Base-by-base conservation (phyloP, 2,329 filamentous ascomycete genomes). In the Xenoacremonium recifei region DNA sequence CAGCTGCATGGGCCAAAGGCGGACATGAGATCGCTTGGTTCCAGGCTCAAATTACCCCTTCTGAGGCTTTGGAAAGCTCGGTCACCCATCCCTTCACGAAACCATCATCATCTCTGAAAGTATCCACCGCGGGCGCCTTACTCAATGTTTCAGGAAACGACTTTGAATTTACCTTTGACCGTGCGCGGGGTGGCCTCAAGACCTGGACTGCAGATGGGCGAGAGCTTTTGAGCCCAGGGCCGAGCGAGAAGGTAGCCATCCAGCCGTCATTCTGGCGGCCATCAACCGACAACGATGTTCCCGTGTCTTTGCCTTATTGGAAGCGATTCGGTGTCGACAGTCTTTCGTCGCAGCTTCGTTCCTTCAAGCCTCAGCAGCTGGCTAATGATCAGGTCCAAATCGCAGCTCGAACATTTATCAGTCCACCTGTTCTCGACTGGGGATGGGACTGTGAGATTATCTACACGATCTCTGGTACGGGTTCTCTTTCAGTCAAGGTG, bases 251-350 rank as follows among this genome's bases (percentile, higher is more conserved):
- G 6, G 60, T 63, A 4, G 70, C 67, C 17, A 59, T 73, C 13
- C 53, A 61, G 7, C 70, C 77, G 2, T 67, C 70, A 5, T 79
- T 86, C 62, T 85, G 80, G 73, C 78, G 82, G 4, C 77, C 82
- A 0, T 73, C 75, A 12, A 86, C 82, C 0, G 79, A 87, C 60
- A 87, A 87, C 52, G 83, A 87, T 53, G 65, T 68, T 0, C 71
- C 76, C 0, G 55, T 63, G 13, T 75, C 78, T 10, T 69, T 76
- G 4, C 72, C 70, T 5, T 78, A 84, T 50, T 86, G 82, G 82
- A 64, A 71, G 33, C 66, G 71, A 15, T 73, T 72, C 37, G 73
- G 75, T 0, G 64, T 79, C 6, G 63, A 78, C 42, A 54, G 54
- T 2, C 57, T 79, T 20, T 70, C 69, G 3, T 68, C 66, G 27